phyloP scores from a whole-genome alignment of 768 basidiomycete genomes.

The Bullera alba region DNA sequence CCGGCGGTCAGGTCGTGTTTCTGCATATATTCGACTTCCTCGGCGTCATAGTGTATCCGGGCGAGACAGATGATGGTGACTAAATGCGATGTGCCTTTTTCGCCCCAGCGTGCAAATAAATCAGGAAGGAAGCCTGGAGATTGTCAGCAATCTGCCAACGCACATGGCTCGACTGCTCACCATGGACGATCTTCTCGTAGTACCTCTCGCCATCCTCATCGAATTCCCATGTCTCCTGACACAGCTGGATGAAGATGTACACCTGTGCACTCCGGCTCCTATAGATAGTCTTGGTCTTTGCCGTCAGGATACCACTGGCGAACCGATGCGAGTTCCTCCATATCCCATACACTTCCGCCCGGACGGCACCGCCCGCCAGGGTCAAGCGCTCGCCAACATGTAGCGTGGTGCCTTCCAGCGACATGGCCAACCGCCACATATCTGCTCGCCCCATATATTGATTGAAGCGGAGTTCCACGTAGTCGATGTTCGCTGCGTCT shows the following conservation, averaged over 20 bases:
- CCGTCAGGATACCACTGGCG: constrained; percentile 69
- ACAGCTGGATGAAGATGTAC: constrained; percentile 93
- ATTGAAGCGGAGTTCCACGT: constrained; percentile 80
- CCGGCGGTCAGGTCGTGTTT: constrained; percentile 27
- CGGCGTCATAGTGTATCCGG: constrained; percentile 56
- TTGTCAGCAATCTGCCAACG: not conserved
- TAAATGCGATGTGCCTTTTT: constrained; percentile 79
- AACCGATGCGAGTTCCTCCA: constrained; percentile 54
- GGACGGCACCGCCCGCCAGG: constrained; percentile 69
- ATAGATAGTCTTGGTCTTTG: constrained; percentile 79
- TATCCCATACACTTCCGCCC: constrained; percentile 71
- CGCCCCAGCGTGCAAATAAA: constrained; percentile 76
- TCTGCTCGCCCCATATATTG: constrained; percentile 93
- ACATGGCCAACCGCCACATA: constrained; percentile 88
- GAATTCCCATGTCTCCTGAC: constrained; percentile 93
- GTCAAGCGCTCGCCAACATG: constrained; percentile 76
- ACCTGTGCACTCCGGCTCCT: constrained; percentile 84
- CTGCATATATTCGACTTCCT: constrained; percentile 33
- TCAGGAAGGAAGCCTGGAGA: constrained; percentile 69
- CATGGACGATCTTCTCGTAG: constrained; percentile 95
- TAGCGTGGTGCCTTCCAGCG: constrained; percentile 71
- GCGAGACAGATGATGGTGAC: constrained; percentile 92
- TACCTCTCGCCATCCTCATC: constrained; percentile 91
- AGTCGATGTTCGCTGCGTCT: constrained; percentile 43
- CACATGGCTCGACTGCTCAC: constrained; percentile 20